Evolutionary conservation across 1,284 basidiomycete genomes (phyloP).

Genomic region (Fistulina hepatica): DNA sequence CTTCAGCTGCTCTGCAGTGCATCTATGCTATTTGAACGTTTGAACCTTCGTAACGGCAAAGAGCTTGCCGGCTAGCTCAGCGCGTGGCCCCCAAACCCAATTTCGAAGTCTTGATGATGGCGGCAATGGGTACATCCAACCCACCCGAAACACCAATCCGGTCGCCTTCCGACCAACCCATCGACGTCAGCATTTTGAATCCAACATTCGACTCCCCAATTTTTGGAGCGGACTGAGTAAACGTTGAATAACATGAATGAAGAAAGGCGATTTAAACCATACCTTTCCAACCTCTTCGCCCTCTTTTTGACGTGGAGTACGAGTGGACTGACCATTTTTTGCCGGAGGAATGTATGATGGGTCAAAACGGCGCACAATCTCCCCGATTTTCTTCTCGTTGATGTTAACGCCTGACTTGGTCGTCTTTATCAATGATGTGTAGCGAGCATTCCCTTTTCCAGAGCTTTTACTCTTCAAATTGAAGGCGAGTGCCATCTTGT

Average conservation of each 20-base stretch:
- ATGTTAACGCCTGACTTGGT: slow-evolving; percentile 37
- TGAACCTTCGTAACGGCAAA: no score
- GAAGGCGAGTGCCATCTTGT: slow-evolving; percentile 70
- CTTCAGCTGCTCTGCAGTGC: no score
- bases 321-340: no score
- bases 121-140: slow-evolving; percentile 55
- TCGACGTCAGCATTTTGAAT: slow-evolving; percentile 62
- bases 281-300: slow-evolving; percentile 72
- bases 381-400: slow-evolving; percentile 49
- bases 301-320: slow-evolving; percentile 44
- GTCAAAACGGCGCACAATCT: slow-evolving; percentile 43
- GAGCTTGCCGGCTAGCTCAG: no score
- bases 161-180: slow-evolving; percentile 71
- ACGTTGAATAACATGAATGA: slow-evolving; percentile 5
- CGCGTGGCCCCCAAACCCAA: slow-evolving; percentile 52
- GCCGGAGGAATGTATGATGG: no score
- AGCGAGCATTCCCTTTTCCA: slow-evolving; percentile 51
- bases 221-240: slow-evolving; percentile 53
- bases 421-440: slow-evolving; percentile 63
- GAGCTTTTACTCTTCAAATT: slow-evolving; percentile 67
- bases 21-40: no score
- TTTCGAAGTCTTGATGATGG: slow-evolving; percentile 66
- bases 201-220: slow-evolving; percentile 62
- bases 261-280: slow-evolving; percentile 3
- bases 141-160: slow-evolving; percentile 48